Base-by-base conservation (phyloP, 1,139 yeast genomes). In the Suhomyces panamericanus region DNA sequence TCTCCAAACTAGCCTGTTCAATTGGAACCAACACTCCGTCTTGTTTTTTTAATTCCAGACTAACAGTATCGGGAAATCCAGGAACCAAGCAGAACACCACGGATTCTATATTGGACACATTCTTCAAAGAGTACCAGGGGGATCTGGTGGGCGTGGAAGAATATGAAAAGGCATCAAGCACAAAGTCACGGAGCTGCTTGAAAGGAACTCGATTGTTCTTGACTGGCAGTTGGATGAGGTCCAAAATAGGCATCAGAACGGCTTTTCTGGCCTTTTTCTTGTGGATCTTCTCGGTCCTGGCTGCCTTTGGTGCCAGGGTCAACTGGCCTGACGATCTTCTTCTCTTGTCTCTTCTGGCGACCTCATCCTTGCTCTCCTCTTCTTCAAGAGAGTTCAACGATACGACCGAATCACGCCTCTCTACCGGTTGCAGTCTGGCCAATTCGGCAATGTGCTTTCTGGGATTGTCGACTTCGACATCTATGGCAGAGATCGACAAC, bases 61-160 rank as follows among this genome's bases (percentile, higher is more conserved):
- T 20, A 8, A 38, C 17, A 6, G 41, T 41, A 4, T 40, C 44
- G n/a, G 75, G 71, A 4, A 89, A 59, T 0, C 96, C 96, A 0
- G 93, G 89, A 3, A 81, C 75, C 44, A 83, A 67, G 11, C 88
- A 66, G n/a, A 81, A 68, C 1, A 87, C 82, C 3, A 85, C 76
- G 43, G 79, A 78, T 20, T 46, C 33, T 11, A 54, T 41, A 28
- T 50, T 50, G 9, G 43, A 24, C 5, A 37, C 29, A 27, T 47
- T 42, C 12, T 27, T 16, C 13, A 51, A 24, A 15, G 40, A 37
- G 24, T 36, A 41, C 49, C 51, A 50, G 22, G 38, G 35, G 1
- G 37, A 26, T 33, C 35, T 40, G 20, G 36, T 32, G 8, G 27
- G n/a, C 14, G 5, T 38, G 22, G 33, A 28, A 24, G 32, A 32